Evolutionary conservation across 1,284 basidiomycete genomes (phyloP), one percentile per base, ranked within the genome.

Genomic region (Microbotryum scabiosae): DNA sequence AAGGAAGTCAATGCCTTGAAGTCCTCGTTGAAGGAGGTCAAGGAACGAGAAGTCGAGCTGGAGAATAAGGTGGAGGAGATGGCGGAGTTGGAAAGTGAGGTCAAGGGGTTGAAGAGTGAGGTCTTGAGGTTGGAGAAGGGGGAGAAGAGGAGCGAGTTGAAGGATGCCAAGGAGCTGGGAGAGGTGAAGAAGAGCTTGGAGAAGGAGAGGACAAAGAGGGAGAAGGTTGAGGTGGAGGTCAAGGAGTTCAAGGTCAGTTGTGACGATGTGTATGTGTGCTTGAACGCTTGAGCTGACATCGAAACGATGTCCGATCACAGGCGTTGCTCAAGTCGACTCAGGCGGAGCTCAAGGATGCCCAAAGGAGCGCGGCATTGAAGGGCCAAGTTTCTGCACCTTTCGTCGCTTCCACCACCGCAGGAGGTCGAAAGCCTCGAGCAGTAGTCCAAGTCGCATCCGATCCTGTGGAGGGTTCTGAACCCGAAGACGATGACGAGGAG

Each of bases 211-310:
- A 32, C 25, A 9, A 52, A 41, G 53, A 20, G 53, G 8, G 46
- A 49, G 21, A 60, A 61, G 49, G 25, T 58, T 6, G 59, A 63
- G 26, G 41, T 20, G 2, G 59, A 67, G 47, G 16, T 50, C 57
- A 63, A 65, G 64, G 64, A 63, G 32, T 26, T 65, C 60, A 68
- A 68, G 64, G 66, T 62, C 4, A 21, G 60, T 36, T n/a, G 10
- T 10, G 7, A 32, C n/a, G n/a, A n/a, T n/a, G n/a, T n/a, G n/a
- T n/a, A n/a, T n/a, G n/a, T n/a, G n/a, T n/a, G n/a, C n/a, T n/a
- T n/a, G n/a, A n/a, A n/a, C n/a, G n/a, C n/a, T n/a, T n/a, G n/a
- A n/a, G n/a, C n/a, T n/a, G n/a, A n/a, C n/a, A n/a, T n/a, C n/a
- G n/a, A n/a, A n/a, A n/a, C n/a, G n/a, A n/a, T 46, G 7, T 18